phyloP scores from a whole-genome alignment of 1,284 basidiomycete genomes.

The Somion occarium region DNA sequence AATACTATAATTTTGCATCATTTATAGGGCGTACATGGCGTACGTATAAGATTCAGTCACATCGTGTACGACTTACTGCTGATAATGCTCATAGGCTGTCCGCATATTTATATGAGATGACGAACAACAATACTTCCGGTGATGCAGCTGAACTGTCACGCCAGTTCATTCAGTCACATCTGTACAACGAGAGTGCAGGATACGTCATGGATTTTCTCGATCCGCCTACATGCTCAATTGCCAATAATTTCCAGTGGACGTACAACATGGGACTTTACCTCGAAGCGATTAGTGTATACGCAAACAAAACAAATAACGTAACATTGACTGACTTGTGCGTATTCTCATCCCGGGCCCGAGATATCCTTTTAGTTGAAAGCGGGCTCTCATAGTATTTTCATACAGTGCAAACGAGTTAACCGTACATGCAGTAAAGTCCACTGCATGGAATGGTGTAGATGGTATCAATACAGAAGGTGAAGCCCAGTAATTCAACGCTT shows the following conservation, averaged over 20 bases:
- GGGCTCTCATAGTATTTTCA: neutral
- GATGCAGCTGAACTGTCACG: slow-evolving; percentile 8
- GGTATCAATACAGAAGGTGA: neutral
- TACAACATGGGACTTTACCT: slow-evolving; percentile 9
- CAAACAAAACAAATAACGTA: slow-evolving; percentile 5
- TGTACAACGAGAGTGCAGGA: slow-evolving; percentile 5
- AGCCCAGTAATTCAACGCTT: neutral
- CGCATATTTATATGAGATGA: slow-evolving; percentile 9
- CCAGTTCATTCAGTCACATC: slow-evolving; percentile 5
- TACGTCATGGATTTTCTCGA: neutral
- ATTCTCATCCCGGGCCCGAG: too few relatives aligned
- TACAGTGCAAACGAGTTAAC: neutral
- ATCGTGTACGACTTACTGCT: neutral
- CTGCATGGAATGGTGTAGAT: neutral
- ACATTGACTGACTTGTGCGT: slow-evolving; percentile 5
- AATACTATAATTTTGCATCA: neutral
- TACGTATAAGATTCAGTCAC: slow-evolving; percentile 4
- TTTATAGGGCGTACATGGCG: slow-evolving; percentile 8
- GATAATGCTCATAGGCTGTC: slow-evolving; percentile 5
- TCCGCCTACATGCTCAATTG: slow-evolving; percentile 1
- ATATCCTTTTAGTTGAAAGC: too few relatives aligned
- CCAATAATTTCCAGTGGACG: neutral
- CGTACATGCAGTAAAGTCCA: neutral
- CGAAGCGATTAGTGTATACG: slow-evolving; percentile 8
- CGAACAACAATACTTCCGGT: neutral